These are phyloP conservation scores for Trichoderma pleuroti DNA, from an alignment of 2,329 filamentous ascomycete species.

Conservation along the genomic window DNA sequence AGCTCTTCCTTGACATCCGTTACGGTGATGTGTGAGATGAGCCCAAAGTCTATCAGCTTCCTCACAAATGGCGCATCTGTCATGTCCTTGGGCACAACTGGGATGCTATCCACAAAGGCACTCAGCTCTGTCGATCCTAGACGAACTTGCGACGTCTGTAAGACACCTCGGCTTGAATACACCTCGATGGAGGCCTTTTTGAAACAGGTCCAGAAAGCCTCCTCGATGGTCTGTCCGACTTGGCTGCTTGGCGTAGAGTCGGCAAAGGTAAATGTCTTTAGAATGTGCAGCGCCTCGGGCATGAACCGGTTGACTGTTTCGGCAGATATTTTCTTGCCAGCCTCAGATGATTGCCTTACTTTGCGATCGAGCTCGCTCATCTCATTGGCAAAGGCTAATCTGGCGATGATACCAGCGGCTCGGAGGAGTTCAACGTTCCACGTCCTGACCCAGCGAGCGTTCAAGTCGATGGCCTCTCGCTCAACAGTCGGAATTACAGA, in stretches of 20 bases:
- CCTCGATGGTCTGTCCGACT: constrained; percentile 83
- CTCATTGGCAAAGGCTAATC: constrained; percentile 82
- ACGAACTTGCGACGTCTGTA: constrained; percentile 79
- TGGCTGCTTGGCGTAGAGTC: constrained; percentile 86
- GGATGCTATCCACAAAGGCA: constrained; percentile 82
- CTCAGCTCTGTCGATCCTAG: constrained; percentile 63
- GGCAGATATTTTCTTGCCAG: constrained; percentile 53
- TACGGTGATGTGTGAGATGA: constrained; percentile 84
- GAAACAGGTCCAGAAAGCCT: constrained; percentile 93
- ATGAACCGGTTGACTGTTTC: constrained; percentile 65
- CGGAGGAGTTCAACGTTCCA: constrained; percentile 96
- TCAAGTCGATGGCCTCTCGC: constrained; percentile 92
- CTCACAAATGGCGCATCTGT: constrained; percentile 71
- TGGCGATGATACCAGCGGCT: constrained; percentile 83
- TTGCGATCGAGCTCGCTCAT: constrained; percentile 72
- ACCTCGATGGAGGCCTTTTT: constrained; percentile 80
- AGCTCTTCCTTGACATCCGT: constrained; percentile 82
- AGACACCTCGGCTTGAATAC: constrained; percentile 80
- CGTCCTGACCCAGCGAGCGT: constrained; percentile 87
- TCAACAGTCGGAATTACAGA: constrained; percentile 97
- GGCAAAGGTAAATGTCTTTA: constrained; percentile 82
- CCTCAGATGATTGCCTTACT: constrained; percentile 46
- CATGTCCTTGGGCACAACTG: constrained; percentile 75
- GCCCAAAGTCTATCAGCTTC: constrained; percentile 76
- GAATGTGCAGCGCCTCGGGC: constrained; percentile 75